phyloP scores from a whole-genome alignment of 768 basidiomycete genomes.

The Neoboletus brunneissimus region DNA sequence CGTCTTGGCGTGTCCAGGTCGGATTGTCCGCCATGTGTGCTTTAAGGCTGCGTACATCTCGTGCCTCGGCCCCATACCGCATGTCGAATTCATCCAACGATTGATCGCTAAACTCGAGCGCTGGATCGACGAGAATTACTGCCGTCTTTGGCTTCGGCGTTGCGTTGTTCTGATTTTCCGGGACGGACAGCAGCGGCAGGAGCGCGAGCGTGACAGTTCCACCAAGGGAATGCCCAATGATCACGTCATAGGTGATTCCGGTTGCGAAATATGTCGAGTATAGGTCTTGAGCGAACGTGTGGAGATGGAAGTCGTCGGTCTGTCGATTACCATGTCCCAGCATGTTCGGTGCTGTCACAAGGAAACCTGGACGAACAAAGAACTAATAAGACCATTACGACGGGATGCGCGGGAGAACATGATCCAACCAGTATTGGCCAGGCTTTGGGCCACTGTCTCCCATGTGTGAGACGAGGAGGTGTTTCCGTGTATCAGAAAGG shows the following conservation, averaged over 20 bases:
- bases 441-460: conserved; percentile 7
- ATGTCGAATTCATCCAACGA: neutral
- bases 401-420: neutral
- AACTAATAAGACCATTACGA: neutral
- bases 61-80: neutral
- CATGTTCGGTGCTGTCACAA: conserved; percentile 19
- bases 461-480: conserved; percentile 14
- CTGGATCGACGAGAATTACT: conserved; percentile 17
- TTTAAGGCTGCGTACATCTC: conserved; percentile 4
- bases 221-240: conserved; percentile 19
- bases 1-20: conserved; percentile 15
- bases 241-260: conserved; percentile 11
- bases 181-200: conserved; percentile 6
- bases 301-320: conserved; percentile 10
- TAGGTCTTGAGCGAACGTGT: conserved; percentile 12
- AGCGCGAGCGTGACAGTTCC: conserved; percentile 10
- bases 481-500: conserved; percentile 15
- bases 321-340: conserved; percentile 15
- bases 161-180: neutral
- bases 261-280: conserved; percentile 14
- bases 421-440: conserved; percentile 9
- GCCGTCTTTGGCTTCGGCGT: neutral
- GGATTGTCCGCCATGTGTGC: conserved; percentile 8
- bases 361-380: conserved; percentile 2
- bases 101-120: conserved; percentile 1